Percentiles rank a stretch among this genome's conserved stretches.
These are phyloP conservation scores for Hypoxylon lienhwacheense DNA, from an alignment of 495 filamentous ascomycete species.

Conservation along the genomic window DNA sequence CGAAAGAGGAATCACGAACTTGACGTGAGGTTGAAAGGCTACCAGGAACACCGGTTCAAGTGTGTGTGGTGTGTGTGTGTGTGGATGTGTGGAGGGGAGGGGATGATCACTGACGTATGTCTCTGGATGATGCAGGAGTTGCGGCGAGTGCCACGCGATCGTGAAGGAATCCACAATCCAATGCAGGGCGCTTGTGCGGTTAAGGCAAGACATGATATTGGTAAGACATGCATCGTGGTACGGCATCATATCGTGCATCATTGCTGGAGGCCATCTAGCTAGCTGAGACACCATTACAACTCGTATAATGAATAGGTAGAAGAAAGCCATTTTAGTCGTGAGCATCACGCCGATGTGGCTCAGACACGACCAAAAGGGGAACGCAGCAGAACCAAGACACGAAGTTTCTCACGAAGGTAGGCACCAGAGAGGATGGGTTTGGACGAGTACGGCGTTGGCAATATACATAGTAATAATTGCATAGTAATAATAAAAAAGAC, in stretches of 20 bases:
- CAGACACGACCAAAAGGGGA: conserved; percentile 21
- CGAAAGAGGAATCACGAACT: background rate
- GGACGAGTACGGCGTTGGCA: conserved; percentile 1
- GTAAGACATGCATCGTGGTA: conserved; percentile 23
- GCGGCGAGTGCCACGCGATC: conserved; percentile 25
- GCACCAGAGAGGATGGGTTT: conserved; percentile 20
- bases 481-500: background rate
- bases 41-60: conserved; percentile 1
- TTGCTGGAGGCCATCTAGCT: conserved; percentile 11
- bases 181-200: conserved; percentile 19
- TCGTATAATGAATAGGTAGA: conserved; percentile 5
- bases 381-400: conserved; percentile 11
- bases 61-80: conserved; percentile 11
- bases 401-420: conserved; percentile 2
- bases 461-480: background rate
- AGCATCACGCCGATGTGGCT: conserved; percentile 20
- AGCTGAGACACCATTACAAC: conserved; percentile 19
- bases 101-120: conserved; percentile 11
- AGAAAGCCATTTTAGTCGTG: conserved; percentile 15
- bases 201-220: background rate
- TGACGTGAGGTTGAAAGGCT: conserved; percentile 20
- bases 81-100: too few species aligned
- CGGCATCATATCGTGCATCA: conserved; percentile 4
- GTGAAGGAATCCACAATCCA: conserved; percentile 21
- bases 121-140: conserved; percentile 18